Evolutionary conservation across 2,329 filamentous ascomycete genomes (phyloP).

Genomic region (Colletotrichum kahawae): DNA sequence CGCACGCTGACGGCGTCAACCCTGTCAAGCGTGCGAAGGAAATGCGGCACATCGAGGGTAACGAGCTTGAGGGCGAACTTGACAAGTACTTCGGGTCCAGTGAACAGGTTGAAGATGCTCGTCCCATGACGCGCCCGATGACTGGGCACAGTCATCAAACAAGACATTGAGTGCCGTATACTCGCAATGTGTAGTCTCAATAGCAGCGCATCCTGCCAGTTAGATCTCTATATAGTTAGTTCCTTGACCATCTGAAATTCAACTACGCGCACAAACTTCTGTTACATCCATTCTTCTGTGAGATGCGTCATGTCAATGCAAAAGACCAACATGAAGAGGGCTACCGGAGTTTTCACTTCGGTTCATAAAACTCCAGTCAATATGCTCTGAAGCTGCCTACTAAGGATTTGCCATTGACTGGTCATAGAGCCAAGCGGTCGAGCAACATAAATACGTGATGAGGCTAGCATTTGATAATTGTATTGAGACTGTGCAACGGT

Average conservation of each 20-base stretch:
- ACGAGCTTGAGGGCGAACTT: slow-evolving; percentile 30
- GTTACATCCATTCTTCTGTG: not conserved
- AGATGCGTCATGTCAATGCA: not conserved
- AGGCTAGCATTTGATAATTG: not conserved
- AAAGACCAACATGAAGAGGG: not conserved
- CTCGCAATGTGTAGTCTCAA: not conserved
- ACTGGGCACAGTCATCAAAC: not conserved
- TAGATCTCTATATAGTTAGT: not conserved
- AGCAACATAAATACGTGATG: not conserved
- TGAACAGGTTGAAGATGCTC: slow-evolving; percentile 22
- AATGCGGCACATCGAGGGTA: slow-evolving; percentile 25
- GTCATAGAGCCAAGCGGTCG: not conserved
- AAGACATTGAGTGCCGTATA: not conserved
- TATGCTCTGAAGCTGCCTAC: too few relatives aligned
- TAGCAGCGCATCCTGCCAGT: not conserved
- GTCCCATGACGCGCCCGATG: slow-evolving; percentile 14
- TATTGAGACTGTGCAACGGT: not conserved
- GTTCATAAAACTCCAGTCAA: not conserved
- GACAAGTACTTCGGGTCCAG: slow-evolving; percentile 31
- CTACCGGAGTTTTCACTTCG: not conserved
- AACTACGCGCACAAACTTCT: not conserved
- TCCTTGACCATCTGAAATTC: not conserved
- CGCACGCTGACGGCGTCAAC: slow-evolving; percentile 28
- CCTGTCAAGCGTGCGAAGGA: slow-evolving; percentile 30
- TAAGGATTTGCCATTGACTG: not conserved